Percentiles rank a stretch among this genome's conserved stretches.
Conservation (phyloP, 2,329 filamentous ascomycete species). For the Penicillium sp. region DNA sequence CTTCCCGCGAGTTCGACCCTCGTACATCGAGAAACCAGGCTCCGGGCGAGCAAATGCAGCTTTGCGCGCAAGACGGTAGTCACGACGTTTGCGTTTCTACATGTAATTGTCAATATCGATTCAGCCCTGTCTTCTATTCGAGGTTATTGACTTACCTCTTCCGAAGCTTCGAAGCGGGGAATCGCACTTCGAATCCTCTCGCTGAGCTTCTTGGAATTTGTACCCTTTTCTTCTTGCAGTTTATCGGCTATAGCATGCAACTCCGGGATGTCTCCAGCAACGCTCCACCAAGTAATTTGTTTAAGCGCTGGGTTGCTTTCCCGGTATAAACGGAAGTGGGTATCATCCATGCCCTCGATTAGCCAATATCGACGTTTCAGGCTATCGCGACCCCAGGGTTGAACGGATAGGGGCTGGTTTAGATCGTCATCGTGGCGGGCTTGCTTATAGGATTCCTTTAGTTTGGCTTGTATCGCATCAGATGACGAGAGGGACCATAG, state of each 20-base stretch:
- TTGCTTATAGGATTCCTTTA: conserved; percentile 89
- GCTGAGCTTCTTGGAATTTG: conserved; percentile 76
- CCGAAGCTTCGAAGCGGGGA: conserved; percentile 87
- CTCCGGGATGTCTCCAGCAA: conserved; percentile 89
- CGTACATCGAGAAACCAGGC: conserved; percentile 88
- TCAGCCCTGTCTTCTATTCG: conserved; percentile 3
- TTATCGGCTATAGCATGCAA: conserved; percentile 75
- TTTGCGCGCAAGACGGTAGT: conserved; percentile 85
- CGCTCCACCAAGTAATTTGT: conserved; percentile 86
- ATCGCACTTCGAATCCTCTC: conserved; percentile 79
- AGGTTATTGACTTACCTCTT: conserved; percentile 67
- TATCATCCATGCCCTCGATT: conserved; percentile 92
- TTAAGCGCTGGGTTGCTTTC: conserved; percentile 83
- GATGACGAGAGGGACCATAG: conserved; percentile 90
- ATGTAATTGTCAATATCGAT: conserved; percentile 22
- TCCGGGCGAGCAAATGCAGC: conserved; percentile 87
- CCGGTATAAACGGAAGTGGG: conserved; percentile 88
- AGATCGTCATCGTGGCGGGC: conserved; percentile 75
- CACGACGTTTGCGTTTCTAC: conserved; percentile 88
- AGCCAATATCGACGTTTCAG: conserved; percentile 93
- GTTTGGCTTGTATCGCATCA: conserved; percentile 76
- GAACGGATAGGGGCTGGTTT: conserved; percentile 87
- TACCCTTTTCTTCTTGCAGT: conserved; percentile 77
- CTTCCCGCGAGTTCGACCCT: conserved; percentile 94
- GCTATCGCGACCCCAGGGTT: conserved; percentile 87